These are phyloP conservation scores for Nicotiana otophora DNA, from an alignment of 257 asterid species.

Conservation along the genomic window DNA sequence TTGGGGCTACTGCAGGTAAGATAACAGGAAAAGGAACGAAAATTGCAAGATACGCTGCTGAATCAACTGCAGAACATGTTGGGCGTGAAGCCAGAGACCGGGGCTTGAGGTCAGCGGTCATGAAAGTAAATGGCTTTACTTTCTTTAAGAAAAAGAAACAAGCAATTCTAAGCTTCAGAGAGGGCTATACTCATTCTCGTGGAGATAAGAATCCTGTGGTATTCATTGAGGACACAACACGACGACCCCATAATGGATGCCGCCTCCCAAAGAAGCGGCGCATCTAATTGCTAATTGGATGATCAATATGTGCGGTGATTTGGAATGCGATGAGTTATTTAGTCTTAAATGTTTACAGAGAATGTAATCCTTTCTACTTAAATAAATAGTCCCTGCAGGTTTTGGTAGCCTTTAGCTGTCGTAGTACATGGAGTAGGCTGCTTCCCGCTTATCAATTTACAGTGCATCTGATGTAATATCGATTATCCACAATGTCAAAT, in stretches of 20 bases:
- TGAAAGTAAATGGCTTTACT: constrained; percentile 76
- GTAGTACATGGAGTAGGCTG: neutral
- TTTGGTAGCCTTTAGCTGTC: neutral
- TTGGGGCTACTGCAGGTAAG: constrained; percentile 65
- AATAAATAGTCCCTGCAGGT: neutral
- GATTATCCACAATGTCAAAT: no score
- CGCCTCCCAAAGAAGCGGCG: constrained; percentile 74
- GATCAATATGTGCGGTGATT: neutral
- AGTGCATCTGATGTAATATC: no score
- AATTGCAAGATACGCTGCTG: constrained; percentile 60
- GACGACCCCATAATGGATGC: constrained; percentile 86
- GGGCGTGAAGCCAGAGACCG: constrained; percentile 68
- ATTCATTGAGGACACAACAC: constrained; percentile 76
- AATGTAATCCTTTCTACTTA: neutral
- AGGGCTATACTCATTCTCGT: constrained; percentile 65
- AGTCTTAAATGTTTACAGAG: neutral
- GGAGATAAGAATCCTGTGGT: constrained; percentile 67
- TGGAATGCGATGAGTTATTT: neutral
- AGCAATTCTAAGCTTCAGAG: constrained; percentile 67
- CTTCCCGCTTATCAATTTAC: neutral
- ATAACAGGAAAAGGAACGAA: constrained; percentile 67
- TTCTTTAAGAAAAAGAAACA: constrained; percentile 70
- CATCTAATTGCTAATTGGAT: constrained; percentile 32
- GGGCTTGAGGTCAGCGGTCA: constrained; percentile 66
- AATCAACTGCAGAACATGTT: constrained; percentile 79